These are phyloP conservation scores for Rhizopus delemar DNA, from an alignment of 371 early-diverging fungal genomes.

Conservation along the genomic window DNA sequence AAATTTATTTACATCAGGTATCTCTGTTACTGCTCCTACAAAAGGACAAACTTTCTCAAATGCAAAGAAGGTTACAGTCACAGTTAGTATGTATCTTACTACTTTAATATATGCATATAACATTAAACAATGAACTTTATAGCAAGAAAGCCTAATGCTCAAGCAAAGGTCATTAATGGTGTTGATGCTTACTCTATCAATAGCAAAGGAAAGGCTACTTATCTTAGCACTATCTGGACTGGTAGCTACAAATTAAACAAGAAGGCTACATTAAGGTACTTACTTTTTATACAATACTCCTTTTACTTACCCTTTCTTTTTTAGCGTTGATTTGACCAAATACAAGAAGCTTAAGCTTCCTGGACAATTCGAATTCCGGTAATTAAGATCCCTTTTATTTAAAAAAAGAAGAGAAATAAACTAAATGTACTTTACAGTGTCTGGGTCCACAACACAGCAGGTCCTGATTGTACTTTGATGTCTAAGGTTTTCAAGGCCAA, in stretches of 20 bases:
- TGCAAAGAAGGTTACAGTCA: conserved; percentile 42
- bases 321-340: conserved; percentile 48
- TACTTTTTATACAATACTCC: background rate
- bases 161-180: conserved; percentile 44
- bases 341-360: conserved; percentile 39
- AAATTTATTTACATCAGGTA: conserved; percentile 17
- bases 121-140: background rate
- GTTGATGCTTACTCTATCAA: conserved; percentile 49
- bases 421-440: conserved; percentile 23
- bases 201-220: conserved; percentile 37
- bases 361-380: conserved; percentile 54
- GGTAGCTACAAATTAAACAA: conserved; percentile 41
- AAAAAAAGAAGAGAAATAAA: background rate
- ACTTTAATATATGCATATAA: background rate
- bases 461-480: conserved; percentile 56
- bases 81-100: conserved; percentile 43
- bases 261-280: conserved; percentile 46
- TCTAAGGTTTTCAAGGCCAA: conserved; percentile 52
- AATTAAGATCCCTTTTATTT: conserved; percentile 7
- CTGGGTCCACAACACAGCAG: conserved; percentile 42
- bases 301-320: conserved; percentile 1
- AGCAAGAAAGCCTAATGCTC: conserved; percentile 45
- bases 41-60: conserved; percentile 39
- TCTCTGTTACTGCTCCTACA: conserved; percentile 38
- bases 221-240: conserved; percentile 48